Evolutionary conservation across 345 rosid species (phyloP), one percentile per base, ranked within the genome.

Genomic region (Dipteronia sinensis): DNA sequence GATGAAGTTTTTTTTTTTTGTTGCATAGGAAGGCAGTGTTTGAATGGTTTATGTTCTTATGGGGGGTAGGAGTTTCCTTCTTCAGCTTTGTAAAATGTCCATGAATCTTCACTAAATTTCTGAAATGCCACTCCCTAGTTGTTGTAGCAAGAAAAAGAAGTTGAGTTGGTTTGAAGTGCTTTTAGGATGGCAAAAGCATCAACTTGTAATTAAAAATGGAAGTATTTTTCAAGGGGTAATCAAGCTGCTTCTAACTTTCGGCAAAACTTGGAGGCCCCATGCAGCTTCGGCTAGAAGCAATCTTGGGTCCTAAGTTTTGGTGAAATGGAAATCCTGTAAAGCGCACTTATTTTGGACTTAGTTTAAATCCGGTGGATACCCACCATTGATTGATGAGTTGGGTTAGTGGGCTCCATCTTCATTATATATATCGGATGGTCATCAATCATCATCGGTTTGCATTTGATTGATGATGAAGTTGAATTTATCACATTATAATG

Each of bases 251-350:
- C 63, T 19, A 49, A 75, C 78, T 75, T 75, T 75, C 78, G 71
- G 71, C 78, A 47, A 75, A 65, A 65, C 47, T 31, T 29, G 78
- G 76, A 73, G 69, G 59, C 58, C 69, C 67, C 29, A 34, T 34
- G 38, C 38, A 34, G 46, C 46, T 42, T 42, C 46, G 46, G 46
- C 46, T 42, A 6, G 25, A 0, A 49, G 63, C 20, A 65, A 53
- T 0, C 78, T 75, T 75, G 40, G 72, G 38, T 31, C 34, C 71
- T 51, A 75, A 75, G 78, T 20, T 75, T 69, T 19, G 7, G 65
- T 13, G 70, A 66, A 66, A 51, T n/a, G 49, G 13, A 75, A 75
- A 20, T 75, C 69, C 77, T 49, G 61, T 10, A 65, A 51, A 65
- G 71, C 31, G 77, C 64, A n/a, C 31, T 2, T 4, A 31, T 49